A percentile compares a stretch with the other conserved stretches of the same genome.
Evolutionary conservation across 805 yeast species (phyloP).

Genomic region (Yarrowia sp.): DNA sequence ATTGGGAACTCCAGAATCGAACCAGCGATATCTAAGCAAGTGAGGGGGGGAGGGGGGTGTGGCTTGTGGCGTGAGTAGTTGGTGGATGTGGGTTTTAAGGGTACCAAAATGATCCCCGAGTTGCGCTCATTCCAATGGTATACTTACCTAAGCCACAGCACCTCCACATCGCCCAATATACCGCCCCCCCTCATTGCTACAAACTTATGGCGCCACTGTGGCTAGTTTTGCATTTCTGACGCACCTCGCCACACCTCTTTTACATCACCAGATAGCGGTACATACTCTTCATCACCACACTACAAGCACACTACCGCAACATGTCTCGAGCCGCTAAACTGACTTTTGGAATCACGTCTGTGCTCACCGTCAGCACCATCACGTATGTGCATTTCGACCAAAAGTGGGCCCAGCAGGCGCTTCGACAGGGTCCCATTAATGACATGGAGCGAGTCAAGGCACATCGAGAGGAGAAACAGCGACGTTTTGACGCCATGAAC

Average conservation of each 20-base stretch:
- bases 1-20: not conserved
- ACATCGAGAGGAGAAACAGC: constrained; percentile 9
- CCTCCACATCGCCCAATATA: not conserved
- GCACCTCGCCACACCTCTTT: constrained; percentile 37
- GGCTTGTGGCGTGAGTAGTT: not conserved
- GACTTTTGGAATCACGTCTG: constrained; percentile 36
- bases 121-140: too few relatives aligned
- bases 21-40: not conserved
- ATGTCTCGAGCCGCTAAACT: constrained; percentile 39
- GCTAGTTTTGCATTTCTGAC: constrained; percentile 8
- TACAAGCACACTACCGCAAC: not conserved
- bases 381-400: constrained; percentile 37
- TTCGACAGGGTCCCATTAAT: constrained; percentile 36
- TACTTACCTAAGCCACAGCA: too few relatives aligned
- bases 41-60: not conserved
- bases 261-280: not conserved
- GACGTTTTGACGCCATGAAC: constrained; percentile 23
- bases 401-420: constrained; percentile 30
- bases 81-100: too few relatives aligned
- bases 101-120: too few relatives aligned
- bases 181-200: not conserved
- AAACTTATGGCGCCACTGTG: constrained; percentile 34
- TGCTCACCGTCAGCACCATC: constrained; percentile 19
- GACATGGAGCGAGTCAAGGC: constrained; percentile 26
- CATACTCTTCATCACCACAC: not conserved